Evolutionary conservation across 805 yeast species (phyloP).

Genomic region (Metschnikowia continentalis): DNA sequence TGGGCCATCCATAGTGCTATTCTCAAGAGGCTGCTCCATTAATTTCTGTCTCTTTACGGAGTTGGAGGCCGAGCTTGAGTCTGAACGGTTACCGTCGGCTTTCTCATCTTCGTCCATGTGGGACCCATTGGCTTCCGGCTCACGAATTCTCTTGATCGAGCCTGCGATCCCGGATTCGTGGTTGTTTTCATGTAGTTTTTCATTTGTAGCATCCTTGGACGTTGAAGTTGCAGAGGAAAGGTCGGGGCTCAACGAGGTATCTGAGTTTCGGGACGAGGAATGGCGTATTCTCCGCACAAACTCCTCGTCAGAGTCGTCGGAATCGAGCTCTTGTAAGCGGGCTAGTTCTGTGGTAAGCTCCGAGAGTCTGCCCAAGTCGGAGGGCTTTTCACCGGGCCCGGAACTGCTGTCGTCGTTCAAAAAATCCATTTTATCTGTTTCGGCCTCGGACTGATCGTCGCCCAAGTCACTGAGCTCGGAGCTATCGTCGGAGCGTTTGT

Average conservation of each 20-base stretch:
- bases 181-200: not conserved
- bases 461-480: slow-evolving; percentile 49
- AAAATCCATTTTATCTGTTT: slow-evolving; percentile 79
- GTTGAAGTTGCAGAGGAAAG: slow-evolving; percentile 1
- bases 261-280: slow-evolving; percentile 1
- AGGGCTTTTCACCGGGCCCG: slow-evolving; percentile 20
- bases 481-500: slow-evolving; percentile 24
- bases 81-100: not conserved
- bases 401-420: slow-evolving; percentile 31
- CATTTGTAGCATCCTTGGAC: not conserved
- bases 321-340: slow-evolving; percentile 33
- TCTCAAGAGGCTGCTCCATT: not conserved
- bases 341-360: slow-evolving; percentile 40
- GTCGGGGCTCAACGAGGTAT: slow-evolving; percentile 1
- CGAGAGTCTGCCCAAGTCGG: slow-evolving; percentile 38
- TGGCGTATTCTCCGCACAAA: slow-evolving; percentile 3
- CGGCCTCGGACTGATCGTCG: slow-evolving; percentile 76
- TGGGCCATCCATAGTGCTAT: not conserved
- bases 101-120: slow-evolving; percentile 1
- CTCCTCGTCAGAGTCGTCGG: slow-evolving; percentile 26
- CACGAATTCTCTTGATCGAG: slow-evolving; percentile 4
- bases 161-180: slow-evolving; percentile 5
- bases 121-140: slow-evolving; percentile 1
- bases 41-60: not conserved
- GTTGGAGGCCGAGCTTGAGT: not conserved